Conservation (phyloP, 352 stramenopile species). For the Globisporangium yorkense region DNA sequence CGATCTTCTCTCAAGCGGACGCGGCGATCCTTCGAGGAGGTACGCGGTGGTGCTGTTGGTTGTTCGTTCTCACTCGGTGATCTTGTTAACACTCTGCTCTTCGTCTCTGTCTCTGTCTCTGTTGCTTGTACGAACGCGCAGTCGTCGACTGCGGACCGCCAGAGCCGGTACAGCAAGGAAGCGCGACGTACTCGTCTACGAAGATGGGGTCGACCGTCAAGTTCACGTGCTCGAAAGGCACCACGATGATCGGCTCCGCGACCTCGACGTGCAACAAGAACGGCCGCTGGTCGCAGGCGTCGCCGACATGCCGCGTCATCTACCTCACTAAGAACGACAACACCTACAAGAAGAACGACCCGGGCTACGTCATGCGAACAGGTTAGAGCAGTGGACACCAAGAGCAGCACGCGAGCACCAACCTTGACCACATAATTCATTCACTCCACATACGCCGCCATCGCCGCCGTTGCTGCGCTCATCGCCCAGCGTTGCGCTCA, state of each 20-base stretch:
- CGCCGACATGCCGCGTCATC: constrained; percentile 35
- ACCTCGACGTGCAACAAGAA: constrained; percentile 25
- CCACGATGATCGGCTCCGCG: constrained; percentile 22
- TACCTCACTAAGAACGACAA: constrained; percentile 45
- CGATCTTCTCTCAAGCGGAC: background rate
- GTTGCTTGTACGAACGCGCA: background rate
- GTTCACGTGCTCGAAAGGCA: constrained; percentile 41
- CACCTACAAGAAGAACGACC: constrained; percentile 45
- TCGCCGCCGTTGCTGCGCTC: no score
- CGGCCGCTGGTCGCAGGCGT: constrained; percentile 30
- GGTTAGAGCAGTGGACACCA: background rate
- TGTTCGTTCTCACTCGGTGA: no score
- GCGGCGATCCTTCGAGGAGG: background rate
- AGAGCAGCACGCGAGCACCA: background rate
- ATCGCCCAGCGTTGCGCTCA: no score
- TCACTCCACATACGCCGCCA: background rate
- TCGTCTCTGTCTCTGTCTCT: background rate
- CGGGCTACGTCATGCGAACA: constrained; percentile 24
- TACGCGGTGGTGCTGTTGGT: background rate
- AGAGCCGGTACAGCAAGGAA: constrained; percentile 32
- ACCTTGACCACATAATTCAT: background rate
- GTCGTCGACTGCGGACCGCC: constrained; percentile 19
- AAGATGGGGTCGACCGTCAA: constrained; percentile 23
- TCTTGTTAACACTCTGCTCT: no score
- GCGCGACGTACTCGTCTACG: constrained; percentile 30